Conservation (phyloP, 768 basidiomycete genomes). For the Kwoniella mangroviensis region DNA sequence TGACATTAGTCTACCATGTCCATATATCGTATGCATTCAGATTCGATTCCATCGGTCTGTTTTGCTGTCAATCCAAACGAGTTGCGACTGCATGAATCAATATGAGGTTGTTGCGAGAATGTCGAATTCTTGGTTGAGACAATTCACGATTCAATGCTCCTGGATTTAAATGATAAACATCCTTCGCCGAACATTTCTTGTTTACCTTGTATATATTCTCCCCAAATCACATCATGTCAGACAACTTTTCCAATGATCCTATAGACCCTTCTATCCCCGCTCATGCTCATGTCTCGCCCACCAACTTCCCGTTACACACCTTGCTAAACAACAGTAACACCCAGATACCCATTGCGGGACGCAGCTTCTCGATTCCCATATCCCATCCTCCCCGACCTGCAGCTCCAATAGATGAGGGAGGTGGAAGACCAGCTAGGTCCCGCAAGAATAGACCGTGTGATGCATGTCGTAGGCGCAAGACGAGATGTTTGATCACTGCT, state of each 20-base stretch:
- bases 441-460: conserved; percentile 37
- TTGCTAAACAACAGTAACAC: background rate
- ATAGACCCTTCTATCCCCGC: background rate
- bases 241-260: background rate
- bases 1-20: background rate
- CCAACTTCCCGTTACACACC: background rate
- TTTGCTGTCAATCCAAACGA: too few species aligned
- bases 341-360: background rate
- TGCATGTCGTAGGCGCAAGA: conserved; percentile 28
- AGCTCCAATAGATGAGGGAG: background rate
- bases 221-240: background rate
- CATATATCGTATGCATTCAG: background rate
- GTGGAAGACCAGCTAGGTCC: conserved; percentile 20
- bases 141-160: background rate
- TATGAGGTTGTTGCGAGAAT: too few species aligned
- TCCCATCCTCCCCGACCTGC: background rate
- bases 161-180: background rate
- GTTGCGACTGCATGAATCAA: too few species aligned
- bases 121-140: too few species aligned
- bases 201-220: background rate
- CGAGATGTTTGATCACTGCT: conserved; percentile 26
- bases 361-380: background rate
- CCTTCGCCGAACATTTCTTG: background rate
- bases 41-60: background rate
- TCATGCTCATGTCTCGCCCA: conserved; percentile 1